Conservation (phyloP, 2,329 filamentous ascomycete species). For the Neofusicoccum ribis region DNA sequence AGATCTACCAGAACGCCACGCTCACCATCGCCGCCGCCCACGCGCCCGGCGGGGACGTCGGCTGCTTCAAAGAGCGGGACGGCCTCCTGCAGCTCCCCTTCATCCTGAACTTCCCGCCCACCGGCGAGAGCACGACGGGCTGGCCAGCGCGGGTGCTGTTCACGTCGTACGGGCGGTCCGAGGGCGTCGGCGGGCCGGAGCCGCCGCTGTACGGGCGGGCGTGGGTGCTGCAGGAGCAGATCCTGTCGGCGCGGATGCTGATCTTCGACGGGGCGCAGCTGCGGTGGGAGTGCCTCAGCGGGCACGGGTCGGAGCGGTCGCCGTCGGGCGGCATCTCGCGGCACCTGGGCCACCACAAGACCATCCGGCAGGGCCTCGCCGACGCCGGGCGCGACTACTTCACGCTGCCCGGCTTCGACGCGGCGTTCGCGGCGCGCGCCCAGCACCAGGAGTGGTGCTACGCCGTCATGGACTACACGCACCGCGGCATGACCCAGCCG, state of each 20-base stretch:
- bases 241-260: neutral
- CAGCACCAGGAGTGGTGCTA: slow-evolving; percentile 25
- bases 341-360: slow-evolving; percentile 23
- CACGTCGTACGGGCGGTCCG: neutral
- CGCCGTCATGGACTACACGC: neutral
- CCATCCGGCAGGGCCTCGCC: slow-evolving; percentile 22
- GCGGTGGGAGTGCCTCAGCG: neutral
- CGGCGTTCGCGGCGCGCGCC: slow-evolving; percentile 7
- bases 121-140: too few species aligned
- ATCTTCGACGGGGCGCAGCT: neutral
- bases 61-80: neutral
- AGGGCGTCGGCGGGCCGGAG: neutral
- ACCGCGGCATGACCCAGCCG: neutral
- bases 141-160: neutral
- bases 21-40: slow-evolving; percentile 3
- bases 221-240: slow-evolving; percentile 14
- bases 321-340: slow-evolving; percentile 23
- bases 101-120: neutral
- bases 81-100: neutral
- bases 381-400: slow-evolving; percentile 22
- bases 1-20: neutral
- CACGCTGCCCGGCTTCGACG: neutral
- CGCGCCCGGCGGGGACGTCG: neutral
- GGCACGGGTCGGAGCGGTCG: slow-evolving; percentile 24
- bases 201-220: neutral